phyloP scores from a whole-genome alignment of 1,139 yeast genomes.

The Kodamaea alishanica region DNA sequence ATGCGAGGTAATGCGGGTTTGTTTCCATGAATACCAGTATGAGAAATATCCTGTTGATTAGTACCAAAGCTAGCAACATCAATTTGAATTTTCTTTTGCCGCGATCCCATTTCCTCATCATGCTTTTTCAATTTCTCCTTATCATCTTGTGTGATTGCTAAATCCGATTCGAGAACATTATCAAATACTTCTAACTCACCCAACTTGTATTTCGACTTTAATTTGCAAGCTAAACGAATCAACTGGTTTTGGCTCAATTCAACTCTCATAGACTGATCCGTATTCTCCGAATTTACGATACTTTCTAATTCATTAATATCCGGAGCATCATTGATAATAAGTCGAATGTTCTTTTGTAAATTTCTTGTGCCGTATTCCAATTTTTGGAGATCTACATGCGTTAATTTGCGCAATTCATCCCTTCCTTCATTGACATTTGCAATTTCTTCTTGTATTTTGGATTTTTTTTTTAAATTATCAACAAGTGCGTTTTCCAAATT shows the following conservation, averaged over 20 bases:
- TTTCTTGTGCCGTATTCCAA: conserved; percentile 40
- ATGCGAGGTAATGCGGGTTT: conserved; percentile 70
- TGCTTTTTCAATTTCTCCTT: conserved; percentile 8
- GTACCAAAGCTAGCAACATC: conserved; percentile 10
- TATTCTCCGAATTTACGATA: conserved; percentile 20
- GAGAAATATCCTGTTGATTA: conserved; percentile 7
- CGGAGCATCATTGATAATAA: conserved; percentile 55
- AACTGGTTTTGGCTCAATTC: conserved; percentile 54
- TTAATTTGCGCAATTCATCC: conserved; percentile 14
- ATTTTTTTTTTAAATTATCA: conserved; percentile 3
- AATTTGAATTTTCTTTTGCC: conserved; percentile 6
- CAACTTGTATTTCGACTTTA: conserved; percentile 51
- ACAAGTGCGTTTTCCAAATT: conserved; percentile 1
- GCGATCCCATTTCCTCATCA: not conserved
- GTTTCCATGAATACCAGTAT: conserved; percentile 13
- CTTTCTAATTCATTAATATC: conserved; percentile 37
- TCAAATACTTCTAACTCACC: conserved; percentile 50
- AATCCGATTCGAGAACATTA: conserved; percentile 31
- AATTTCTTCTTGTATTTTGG: too few species aligned
- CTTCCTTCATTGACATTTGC: not conserved
- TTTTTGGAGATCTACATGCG: conserved; percentile 38
- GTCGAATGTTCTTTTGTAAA: conserved; percentile 50
- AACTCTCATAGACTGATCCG: conserved; percentile 39
- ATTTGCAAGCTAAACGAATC: conserved; percentile 54
- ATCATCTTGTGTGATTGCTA: conserved; percentile 13